Percentiles rank a stretch among this genome's conserved stretches.
Evolutionary conservation across 1,139 yeast genomes (phyloP).

Genomic region (Scheffersomyces quercinus): DNA sequence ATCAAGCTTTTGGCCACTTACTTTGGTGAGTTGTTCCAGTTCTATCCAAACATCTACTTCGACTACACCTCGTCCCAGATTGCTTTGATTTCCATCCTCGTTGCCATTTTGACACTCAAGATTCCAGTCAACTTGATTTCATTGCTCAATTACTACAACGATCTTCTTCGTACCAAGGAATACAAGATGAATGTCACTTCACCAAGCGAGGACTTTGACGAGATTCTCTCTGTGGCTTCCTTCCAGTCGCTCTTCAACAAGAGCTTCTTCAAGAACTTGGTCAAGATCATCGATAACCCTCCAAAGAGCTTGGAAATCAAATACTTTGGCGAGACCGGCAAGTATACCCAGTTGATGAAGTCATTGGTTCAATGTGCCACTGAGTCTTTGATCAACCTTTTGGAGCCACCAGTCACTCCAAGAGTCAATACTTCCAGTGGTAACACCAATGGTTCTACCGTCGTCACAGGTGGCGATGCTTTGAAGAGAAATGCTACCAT

Average conservation of each 20-base stretch:
- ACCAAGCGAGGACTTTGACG: slow-evolving; percentile 5
- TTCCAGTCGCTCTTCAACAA: slow-evolving; percentile 28
- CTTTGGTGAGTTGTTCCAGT: slow-evolving; percentile 65
- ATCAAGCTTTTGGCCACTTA: slow-evolving; percentile 58
- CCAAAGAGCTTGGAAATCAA: slow-evolving; percentile 47
- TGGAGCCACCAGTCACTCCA: slow-evolving; percentile 21
- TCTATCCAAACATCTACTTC: slow-evolving; percentile 60
- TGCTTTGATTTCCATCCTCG: slow-evolving; percentile 39
- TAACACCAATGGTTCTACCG: background rate
- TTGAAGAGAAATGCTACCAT: slow-evolving; percentile 1
- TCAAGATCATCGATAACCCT: slow-evolving; percentile 45
- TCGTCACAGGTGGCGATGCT: background rate
- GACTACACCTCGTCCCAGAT: slow-evolving; percentile 56
- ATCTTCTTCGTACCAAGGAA: slow-evolving; percentile 13
- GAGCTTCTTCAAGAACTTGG: slow-evolving; percentile 30
- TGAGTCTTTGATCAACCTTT: slow-evolving; percentile 14
- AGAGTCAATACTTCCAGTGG: slow-evolving; percentile 5
- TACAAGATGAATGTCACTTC: slow-evolving; percentile 2
- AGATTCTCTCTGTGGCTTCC: slow-evolving; percentile 18
- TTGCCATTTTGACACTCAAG: slow-evolving; percentile 17
- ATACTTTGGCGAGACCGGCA: slow-evolving; percentile 40
- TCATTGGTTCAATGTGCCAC: slow-evolving; percentile 35
- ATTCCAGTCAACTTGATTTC: slow-evolving; percentile 28
- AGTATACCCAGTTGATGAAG: slow-evolving; percentile 39
- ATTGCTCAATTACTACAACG: slow-evolving; percentile 23